Conservation (phyloP, 1,139 yeast genomes). For the Yamadazyma sp. region DNA sequence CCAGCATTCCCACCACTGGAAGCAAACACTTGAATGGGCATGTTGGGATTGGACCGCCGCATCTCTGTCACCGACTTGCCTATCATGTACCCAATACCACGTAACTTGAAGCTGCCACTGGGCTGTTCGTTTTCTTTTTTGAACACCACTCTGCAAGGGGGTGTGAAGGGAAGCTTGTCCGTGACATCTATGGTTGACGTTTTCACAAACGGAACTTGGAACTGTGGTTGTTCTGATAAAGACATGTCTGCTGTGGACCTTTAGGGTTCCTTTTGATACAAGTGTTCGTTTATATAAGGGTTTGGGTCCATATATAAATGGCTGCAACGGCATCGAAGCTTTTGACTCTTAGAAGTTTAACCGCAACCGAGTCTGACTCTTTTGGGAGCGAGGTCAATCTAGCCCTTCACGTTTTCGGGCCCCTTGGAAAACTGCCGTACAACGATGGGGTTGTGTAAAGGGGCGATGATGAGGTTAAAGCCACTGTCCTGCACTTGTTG, state of each 20-base stretch:
- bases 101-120: slow-evolving; percentile 39
- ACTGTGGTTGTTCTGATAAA: slow-evolving; percentile 3
- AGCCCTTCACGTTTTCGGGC: too few species aligned
- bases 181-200: slow-evolving; percentile 34
- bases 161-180: slow-evolving; percentile 19
- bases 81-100: slow-evolving; percentile 41
- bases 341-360: slow-evolving; percentile 1
- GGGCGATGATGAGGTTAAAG: too few species aligned
- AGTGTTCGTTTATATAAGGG: background rate
- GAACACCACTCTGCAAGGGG: slow-evolving; percentile 32
- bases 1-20: slow-evolving; percentile 51
- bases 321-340: background rate
- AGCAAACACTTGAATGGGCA: slow-evolving; percentile 32
- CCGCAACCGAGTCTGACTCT: slow-evolving; percentile 6
- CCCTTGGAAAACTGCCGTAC: too few species aligned
- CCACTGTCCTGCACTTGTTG: too few species aligned
- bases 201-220: slow-evolving; percentile 19
- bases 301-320: slow-evolving; percentile 1
- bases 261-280: too few species aligned
- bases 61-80: slow-evolving; percentile 22
- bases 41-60: slow-evolving; percentile 14
- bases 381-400: background rate
- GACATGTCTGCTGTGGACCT: too few species aligned
- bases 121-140: slow-evolving; percentile 45
- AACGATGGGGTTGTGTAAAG: too few species aligned